Conservation (phyloP, 768 basidiomycete genomes). For the Cyathus striatus region DNA sequence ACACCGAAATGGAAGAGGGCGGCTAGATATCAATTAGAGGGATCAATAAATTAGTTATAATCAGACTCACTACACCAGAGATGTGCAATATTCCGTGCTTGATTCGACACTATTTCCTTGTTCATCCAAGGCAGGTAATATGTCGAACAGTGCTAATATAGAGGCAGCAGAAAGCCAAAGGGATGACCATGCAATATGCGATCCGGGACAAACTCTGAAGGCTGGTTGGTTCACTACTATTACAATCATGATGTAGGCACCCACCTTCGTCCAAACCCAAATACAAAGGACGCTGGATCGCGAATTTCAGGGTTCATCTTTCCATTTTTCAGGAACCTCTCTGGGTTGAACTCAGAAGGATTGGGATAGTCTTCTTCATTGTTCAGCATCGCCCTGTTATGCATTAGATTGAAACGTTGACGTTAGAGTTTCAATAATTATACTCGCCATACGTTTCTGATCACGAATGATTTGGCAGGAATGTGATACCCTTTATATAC, state of each 20-base stretch:
- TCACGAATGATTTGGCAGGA: conserved; percentile 28
- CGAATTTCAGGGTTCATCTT: conserved; percentile 14
- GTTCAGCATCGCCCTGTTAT: conserved; percentile 14
- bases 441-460: conserved; percentile 21
- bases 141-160: background rate
- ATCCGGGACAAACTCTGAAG: background rate
- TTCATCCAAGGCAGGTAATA: background rate
- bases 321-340: conserved; percentile 30
- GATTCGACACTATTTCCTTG: background rate
- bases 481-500: conserved; percentile 33
- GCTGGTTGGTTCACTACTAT: too few relatives aligned
- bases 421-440: background rate
- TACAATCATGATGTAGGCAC: too few relatives aligned
- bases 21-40: too few relatives aligned
- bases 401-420: background rate
- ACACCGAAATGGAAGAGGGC: too few relatives aligned
- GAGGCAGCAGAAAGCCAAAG: conserved; percentile 1
- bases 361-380: conserved; percentile 15
- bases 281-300: conserved; percentile 22
- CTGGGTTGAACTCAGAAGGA: conserved; percentile 26
- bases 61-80: background rate
- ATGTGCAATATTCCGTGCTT: background rate
- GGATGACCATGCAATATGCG: background rate
- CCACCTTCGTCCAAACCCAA: conserved; percentile 21
- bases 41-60: background rate